These are phyloP conservation scores for Linnemannia elongata DNA, from an alignment of 192 early-diverging fungal genomes.

Conservation along the genomic window DNA sequence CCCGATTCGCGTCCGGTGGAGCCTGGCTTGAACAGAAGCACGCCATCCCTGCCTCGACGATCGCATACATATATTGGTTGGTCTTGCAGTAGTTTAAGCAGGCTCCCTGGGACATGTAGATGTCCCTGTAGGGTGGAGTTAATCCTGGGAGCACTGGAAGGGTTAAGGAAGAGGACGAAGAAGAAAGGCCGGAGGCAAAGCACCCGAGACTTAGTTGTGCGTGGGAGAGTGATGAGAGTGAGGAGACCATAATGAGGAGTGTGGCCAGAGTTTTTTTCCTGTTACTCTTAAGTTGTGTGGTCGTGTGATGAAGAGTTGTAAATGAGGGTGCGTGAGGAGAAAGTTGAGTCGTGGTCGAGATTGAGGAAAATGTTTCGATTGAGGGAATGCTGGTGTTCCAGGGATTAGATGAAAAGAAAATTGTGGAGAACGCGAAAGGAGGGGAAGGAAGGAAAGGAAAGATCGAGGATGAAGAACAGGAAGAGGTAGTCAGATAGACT, in stretches of 20 bases:
- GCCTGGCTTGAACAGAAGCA: constrained; percentile 28
- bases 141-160: neutral
- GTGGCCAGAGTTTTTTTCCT: neutral
- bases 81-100: constrained; percentile 32
- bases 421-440: neutral
- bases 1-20: neutral
- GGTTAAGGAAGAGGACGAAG: no score
- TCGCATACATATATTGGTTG: constrained; percentile 8
- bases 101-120: constrained; percentile 40
- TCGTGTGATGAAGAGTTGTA: neutral
- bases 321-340: neutral
- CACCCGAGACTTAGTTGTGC: constrained; percentile 31
- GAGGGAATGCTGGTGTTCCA: neutral
- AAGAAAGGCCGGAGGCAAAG: neutral
- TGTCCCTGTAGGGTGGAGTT: constrained; percentile 13
- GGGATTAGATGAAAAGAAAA: neutral
- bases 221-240: constrained; percentile 1
- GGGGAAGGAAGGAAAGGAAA: neutral
- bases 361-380: neutral
- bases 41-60: neutral
- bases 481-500: neutral
- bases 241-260: neutral
- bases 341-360: neutral
- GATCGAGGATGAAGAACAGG: neutral
- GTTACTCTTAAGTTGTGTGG: neutral